phyloP scores from a whole-genome alignment of 176 grass and related monocot genomes.

The Oryza nivara region DNA sequence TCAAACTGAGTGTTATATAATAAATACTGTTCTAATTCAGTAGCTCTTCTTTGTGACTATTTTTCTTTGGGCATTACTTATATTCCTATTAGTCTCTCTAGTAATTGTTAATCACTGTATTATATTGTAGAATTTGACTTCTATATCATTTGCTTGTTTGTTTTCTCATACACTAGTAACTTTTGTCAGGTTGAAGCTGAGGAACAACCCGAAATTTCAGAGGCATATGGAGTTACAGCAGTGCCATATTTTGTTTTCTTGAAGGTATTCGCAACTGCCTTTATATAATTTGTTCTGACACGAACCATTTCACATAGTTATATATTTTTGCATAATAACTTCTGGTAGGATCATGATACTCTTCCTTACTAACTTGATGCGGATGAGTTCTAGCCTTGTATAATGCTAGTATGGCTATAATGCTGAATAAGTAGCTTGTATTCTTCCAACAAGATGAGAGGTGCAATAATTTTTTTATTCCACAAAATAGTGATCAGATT shows the following conservation, averaged over 20 bases:
- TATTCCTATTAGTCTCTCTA: neutral
- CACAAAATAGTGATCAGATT: neutral
- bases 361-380: conserved; percentile 18
- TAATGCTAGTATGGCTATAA: neutral
- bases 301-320: neutral
- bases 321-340: neutral
- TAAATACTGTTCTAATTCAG: neutral
- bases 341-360: conserved; percentile 16
- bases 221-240: conserved; percentile 79
- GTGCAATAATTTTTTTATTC: neutral
- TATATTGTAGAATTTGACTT: neutral
- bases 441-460: neutral
- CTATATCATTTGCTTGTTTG: conserved; percentile 12
- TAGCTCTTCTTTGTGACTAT: neutral
- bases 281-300: neutral
- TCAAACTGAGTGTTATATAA: neutral
- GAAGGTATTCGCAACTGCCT: conserved; percentile 60
- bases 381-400: neutral
- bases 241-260: conserved; percentile 95
- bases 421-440: neutral
- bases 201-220: conserved; percentile 94
- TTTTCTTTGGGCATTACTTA: neutral
- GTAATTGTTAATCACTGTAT: neutral
- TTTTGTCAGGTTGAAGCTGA: conserved; percentile 86
- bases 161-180: conserved; percentile 16